A percentile compares a stretch with the other conserved stretches of the same genome.
phyloP scores from a whole-genome alignment of 179 eudicot species.

The Heliamphora pulchella region DNA sequence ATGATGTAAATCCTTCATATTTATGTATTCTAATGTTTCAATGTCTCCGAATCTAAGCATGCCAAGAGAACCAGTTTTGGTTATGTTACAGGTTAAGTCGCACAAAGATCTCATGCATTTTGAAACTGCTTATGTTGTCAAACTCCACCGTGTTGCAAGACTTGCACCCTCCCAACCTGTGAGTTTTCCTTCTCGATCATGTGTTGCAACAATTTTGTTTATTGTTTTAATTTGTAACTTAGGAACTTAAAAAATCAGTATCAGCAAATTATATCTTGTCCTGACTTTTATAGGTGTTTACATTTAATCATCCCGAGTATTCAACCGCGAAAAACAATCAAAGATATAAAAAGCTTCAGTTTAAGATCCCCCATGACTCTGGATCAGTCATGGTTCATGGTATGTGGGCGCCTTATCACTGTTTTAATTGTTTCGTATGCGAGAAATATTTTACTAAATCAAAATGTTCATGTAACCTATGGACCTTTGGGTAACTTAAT shows the following conservation, averaged over 20 bases:
- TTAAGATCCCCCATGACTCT: conserved; percentile 71
- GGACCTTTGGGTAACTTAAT: not conserved
- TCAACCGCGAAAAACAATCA: conserved; percentile 56
- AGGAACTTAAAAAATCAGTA: not conserved
- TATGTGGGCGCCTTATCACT: conserved; percentile 23
- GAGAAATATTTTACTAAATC: not conserved
- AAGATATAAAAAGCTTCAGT: conserved; percentile 67
- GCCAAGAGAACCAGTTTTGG: conserved; percentile 7
- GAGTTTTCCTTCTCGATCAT: conserved; percentile 23
- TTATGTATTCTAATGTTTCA: not conserved
- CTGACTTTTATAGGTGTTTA: conserved; percentile 55
- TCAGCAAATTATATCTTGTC: not conserved
- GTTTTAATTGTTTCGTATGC: not conserved
- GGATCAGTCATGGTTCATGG: conserved; percentile 93
- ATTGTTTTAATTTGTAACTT: not conserved
- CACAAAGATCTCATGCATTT: conserved; percentile 88
- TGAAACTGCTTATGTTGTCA: conserved; percentile 96
- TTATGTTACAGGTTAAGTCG: conserved; percentile 54
- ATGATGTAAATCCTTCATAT: conserved; percentile 51
- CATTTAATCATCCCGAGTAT: conserved; percentile 71
- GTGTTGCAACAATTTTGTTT: not conserved
- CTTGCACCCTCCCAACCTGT: conserved; percentile 88
- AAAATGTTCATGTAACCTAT: not conserved
- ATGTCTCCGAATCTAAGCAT: not conserved
- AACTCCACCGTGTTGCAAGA: conserved; percentile 80